phyloP scores from a whole-genome alignment of 2,329 filamentous ascomycete species.

The Blumeria graminis region DNA sequence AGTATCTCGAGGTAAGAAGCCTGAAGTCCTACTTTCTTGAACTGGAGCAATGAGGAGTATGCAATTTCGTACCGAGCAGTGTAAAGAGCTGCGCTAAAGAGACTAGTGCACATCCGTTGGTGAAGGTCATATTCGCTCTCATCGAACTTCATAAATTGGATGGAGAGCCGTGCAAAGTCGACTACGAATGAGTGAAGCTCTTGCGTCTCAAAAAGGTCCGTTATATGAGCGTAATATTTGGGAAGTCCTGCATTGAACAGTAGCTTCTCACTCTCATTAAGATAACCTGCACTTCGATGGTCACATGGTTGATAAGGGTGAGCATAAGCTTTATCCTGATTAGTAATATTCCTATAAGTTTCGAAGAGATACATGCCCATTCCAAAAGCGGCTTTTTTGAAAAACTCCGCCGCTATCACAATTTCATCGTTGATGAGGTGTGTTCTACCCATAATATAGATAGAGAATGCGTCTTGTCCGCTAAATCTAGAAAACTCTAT shows the following conservation, averaged over 20 bases:
- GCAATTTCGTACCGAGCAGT: slow-evolving; percentile 63
- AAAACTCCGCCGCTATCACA: slow-evolving; percentile 46
- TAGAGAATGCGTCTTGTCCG: slow-evolving; percentile 35
- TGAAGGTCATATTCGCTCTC: slow-evolving; percentile 4
- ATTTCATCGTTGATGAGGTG: slow-evolving; percentile 51
- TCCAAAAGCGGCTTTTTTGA: slow-evolving; percentile 61
- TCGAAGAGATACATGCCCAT: slow-evolving; percentile 35
- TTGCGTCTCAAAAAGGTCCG: slow-evolving; percentile 55
- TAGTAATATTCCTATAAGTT: background rate
- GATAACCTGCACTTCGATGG: slow-evolving; percentile 36
- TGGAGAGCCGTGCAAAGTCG: slow-evolving; percentile 55
- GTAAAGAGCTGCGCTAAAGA: slow-evolving; percentile 62
- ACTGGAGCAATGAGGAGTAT: slow-evolving; percentile 52
- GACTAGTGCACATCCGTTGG: slow-evolving; percentile 46
- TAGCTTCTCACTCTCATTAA: slow-evolving; percentile 49
- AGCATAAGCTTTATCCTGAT: slow-evolving; percentile 8
- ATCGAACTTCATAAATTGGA: slow-evolving; percentile 29
- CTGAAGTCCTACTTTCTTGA: slow-evolving; percentile 48
- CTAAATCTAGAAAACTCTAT: slow-evolving; percentile 31
- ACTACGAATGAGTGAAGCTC: slow-evolving; percentile 59
- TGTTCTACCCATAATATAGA: slow-evolving; percentile 67
- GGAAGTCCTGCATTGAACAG: slow-evolving; percentile 44
- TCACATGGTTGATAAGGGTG: slow-evolving; percentile 14
- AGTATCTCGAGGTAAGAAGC: slow-evolving; percentile 47
- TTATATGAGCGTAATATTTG: slow-evolving; percentile 69